Evolutionary conservation across 2,329 filamentous ascomycete genomes (phyloP).

Genomic region (Ascochyta koolunga): DNA sequence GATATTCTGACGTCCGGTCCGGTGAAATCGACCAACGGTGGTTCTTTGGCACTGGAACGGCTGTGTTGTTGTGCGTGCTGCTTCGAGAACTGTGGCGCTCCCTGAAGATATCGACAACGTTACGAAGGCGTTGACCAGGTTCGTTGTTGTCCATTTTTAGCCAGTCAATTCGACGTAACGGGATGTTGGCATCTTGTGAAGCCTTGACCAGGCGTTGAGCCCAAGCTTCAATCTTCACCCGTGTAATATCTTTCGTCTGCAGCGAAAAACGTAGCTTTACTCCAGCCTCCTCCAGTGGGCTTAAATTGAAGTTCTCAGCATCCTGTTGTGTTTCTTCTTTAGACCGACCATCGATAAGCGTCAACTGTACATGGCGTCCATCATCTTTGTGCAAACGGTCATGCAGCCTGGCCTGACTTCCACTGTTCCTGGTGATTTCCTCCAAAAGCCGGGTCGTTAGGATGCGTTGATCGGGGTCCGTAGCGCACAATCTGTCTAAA

Average conservation of each 20-base stretch:
- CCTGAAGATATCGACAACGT: neutral
- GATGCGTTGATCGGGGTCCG: constrained; percentile 2
- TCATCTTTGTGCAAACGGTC: constrained; percentile 22
- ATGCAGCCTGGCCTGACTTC: neutral
- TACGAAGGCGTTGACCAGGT: neutral
- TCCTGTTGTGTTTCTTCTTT: constrained; percentile 6
- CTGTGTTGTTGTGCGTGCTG: too few relatives aligned
- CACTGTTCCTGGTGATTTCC: constrained; percentile 13
- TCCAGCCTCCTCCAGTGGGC: constrained; percentile 8
- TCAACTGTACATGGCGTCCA: constrained; percentile 18
- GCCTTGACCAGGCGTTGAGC: constrained; percentile 12
- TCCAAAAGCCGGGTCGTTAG: constrained; percentile 14
- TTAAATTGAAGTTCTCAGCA: neutral
- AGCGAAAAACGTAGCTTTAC: constrained; percentile 21
- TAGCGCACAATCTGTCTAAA: neutral
- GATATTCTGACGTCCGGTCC: too few relatives aligned
- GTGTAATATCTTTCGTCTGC: neutral
- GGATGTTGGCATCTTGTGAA: constrained; percentile 14
- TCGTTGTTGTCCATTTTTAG: constrained; percentile 13
- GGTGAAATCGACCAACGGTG: too few relatives aligned
- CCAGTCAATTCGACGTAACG: constrained; percentile 29
- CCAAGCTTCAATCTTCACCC: constrained; percentile 22
- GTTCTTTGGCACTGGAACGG: too few relatives aligned
- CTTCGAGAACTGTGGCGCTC: too few relatives aligned
- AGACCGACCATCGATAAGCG: constrained; percentile 9